Percentiles rank a stretch among this genome's conserved stretches.
Conservation (phyloP, 2,329 filamentous ascomycete species). For the Fonsecaea multimorphosa region DNA sequence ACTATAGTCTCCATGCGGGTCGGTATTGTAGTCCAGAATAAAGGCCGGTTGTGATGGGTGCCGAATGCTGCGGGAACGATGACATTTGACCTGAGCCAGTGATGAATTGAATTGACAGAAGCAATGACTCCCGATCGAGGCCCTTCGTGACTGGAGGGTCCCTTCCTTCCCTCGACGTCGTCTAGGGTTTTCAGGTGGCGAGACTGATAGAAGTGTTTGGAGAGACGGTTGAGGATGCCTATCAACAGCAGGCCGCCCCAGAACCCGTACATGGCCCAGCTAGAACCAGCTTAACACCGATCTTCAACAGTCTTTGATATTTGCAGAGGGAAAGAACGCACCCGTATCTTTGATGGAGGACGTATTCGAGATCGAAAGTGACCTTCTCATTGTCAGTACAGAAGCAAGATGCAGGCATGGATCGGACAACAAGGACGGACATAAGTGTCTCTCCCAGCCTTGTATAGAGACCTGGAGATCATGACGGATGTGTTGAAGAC, state of each 20-base stretch:
- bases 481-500: constrained; percentile 42
- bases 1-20: constrained; percentile 56
- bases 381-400: constrained; percentile 15
- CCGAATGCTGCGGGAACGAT: constrained; percentile 54
- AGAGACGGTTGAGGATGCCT: constrained; percentile 45
- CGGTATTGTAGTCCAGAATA: constrained; percentile 55
- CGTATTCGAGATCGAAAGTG: constrained; percentile 42
- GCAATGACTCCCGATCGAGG: not conserved
- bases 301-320: not conserved
- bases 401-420: too few relatives aligned
- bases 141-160: constrained; percentile 9
- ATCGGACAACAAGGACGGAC: constrained; percentile 35
- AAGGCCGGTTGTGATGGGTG: constrained; percentile 49
- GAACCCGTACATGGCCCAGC: constrained; percentile 47
- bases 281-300: constrained; percentile 23
- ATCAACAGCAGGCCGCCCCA: constrained; percentile 48
- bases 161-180: constrained; percentile 30
- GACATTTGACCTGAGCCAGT: constrained; percentile 49
- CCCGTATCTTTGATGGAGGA: constrained; percentile 48
- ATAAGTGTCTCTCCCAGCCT: constrained; percentile 43
- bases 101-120: constrained; percentile 29
- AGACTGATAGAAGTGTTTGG: constrained; percentile 35
- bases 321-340: constrained; percentile 28
- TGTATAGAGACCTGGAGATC: constrained; percentile 44
- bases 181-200: constrained; percentile 16